Conservation (phyloP, 345 rosid species). For the Gossypium bickii region DNA sequence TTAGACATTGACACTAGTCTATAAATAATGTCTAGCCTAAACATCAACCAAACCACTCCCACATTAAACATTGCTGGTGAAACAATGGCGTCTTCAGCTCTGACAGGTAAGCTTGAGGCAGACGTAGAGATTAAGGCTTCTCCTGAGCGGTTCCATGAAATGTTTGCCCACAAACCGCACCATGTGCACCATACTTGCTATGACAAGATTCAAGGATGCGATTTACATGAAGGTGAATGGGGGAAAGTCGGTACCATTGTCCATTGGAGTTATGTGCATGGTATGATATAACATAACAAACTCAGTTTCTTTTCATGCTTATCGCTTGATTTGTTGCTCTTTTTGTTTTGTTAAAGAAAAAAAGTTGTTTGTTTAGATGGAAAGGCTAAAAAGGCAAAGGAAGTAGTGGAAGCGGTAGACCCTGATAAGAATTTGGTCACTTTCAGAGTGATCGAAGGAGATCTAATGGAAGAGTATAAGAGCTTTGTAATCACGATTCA, state of each 20-base stretch:
- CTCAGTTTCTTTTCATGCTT: neutral
- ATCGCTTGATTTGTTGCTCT: neutral
- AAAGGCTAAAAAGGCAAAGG: conserved; percentile 22
- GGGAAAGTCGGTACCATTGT: neutral
- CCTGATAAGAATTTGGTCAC: conserved; percentile 24
- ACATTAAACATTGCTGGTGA: neutral
- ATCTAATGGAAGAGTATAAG: conserved; percentile 32
- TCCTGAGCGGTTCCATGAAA: neutral
- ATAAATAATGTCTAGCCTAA: no score
- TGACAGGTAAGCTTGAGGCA: neutral
- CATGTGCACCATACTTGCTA: neutral
- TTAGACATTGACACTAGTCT: no score
- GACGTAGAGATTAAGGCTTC: neutral
- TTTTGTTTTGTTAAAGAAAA: neutral
- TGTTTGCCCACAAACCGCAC: neutral
- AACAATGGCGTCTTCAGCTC: neutral
- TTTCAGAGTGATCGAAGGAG: conserved; percentile 31
- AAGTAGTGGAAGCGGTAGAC: conserved; percentile 28
- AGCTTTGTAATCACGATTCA: conserved; percentile 1
- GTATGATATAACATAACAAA: neutral
- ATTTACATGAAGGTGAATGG: neutral
- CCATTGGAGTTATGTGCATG: neutral
- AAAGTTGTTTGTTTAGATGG: conserved; percentile 16
- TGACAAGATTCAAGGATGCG: neutral
- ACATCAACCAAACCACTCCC: no score